Percentiles rank a stretch among this genome's conserved stretches.
Evolutionary conservation across 768 basidiomycete genomes (phyloP).

Genomic region (Pleurotus cornucopiae): DNA sequence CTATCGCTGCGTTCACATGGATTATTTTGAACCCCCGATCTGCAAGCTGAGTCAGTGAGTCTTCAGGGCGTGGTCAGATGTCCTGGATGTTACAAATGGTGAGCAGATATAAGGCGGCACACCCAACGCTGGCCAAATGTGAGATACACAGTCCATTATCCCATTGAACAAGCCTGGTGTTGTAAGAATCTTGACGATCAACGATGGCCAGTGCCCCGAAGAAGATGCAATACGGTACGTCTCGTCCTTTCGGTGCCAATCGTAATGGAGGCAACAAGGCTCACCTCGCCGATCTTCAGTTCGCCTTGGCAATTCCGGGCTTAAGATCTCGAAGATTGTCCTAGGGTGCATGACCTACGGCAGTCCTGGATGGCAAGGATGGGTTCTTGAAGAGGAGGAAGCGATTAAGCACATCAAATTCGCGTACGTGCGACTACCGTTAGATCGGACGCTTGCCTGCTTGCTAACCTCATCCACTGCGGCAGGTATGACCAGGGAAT

Average conservation of each 20-base stretch:
- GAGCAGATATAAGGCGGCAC: too few species aligned
- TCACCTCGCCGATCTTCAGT: constrained; percentile 21
- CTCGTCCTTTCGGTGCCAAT: too few species aligned
- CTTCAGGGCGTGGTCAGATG: too few species aligned
- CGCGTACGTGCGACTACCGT: constrained; percentile 23
- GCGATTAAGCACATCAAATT: constrained; percentile 47
- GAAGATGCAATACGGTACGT: too few species aligned
- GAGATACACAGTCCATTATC: neutral
- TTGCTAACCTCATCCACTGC: neutral
- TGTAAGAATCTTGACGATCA: neutral
- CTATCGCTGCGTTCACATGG: too few species aligned
- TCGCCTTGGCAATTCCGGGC: constrained; percentile 44
- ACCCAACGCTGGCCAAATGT: neutral
- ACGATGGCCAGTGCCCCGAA: neutral
- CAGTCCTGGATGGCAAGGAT: constrained; percentile 41
- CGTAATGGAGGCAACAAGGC: too few species aligned
- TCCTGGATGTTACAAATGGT: too few species aligned
- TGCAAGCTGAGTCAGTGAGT: too few species aligned
- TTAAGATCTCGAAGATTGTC: constrained; percentile 61
- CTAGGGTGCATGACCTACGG: constrained; percentile 61
- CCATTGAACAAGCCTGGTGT: neutral
- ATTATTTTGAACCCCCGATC: too few species aligned
- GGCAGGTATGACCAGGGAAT: constrained; percentile 54
- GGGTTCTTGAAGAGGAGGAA: constrained; percentile 43
- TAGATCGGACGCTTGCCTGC: neutral